Evolutionary conservation across 1,284 basidiomycete species (phyloP).

Genomic region (Leccinum angustisporum): DNA sequence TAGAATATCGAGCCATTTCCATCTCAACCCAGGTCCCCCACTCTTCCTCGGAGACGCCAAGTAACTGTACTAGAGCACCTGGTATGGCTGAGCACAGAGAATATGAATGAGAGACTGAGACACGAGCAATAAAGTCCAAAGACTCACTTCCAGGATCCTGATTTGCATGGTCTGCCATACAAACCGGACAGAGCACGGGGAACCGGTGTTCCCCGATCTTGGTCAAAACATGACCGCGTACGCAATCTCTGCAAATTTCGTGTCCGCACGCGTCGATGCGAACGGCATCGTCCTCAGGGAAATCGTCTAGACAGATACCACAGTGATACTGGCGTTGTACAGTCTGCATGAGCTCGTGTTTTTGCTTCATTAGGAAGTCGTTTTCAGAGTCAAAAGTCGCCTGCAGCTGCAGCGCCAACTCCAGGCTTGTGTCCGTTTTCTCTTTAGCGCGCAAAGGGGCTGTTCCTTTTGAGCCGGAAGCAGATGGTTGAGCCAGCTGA

Average conservation of each 20-base stretch:
- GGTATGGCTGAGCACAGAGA: conserved; percentile 37
- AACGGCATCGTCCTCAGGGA: conserved; percentile 46
- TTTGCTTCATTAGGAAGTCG: conserved; percentile 37
- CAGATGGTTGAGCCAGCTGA: background rate
- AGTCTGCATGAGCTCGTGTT: conserved; percentile 29
- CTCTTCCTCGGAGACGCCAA: conserved; percentile 51
- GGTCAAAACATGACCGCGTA: conserved; percentile 43
- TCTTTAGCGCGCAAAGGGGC: too few relatives aligned
- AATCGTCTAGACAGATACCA: conserved; percentile 54
- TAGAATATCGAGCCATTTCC: conserved; percentile 45
- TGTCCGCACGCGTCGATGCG: conserved; percentile 51
- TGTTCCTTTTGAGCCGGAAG: too few relatives aligned
- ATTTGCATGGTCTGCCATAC: conserved; percentile 37
- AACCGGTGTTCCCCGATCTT: conserved; percentile 54
- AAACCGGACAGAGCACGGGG: conserved; percentile 61
- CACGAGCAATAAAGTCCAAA: background rate
- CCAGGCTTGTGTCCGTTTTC: too few relatives aligned
- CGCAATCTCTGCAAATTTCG: conserved; percentile 55
- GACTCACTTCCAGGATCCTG: conserved; percentile 42
- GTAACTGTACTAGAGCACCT: conserved; percentile 40
- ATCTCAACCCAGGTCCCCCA: conserved; percentile 53
- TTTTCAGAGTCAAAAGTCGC: conserved; percentile 43
- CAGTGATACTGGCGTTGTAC: conserved; percentile 48
- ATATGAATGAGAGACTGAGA: background rate
- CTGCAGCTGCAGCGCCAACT: too few relatives aligned